Base-by-base conservation (phyloP, 106 monocot species). In the Chionographis japonica region DNA sequence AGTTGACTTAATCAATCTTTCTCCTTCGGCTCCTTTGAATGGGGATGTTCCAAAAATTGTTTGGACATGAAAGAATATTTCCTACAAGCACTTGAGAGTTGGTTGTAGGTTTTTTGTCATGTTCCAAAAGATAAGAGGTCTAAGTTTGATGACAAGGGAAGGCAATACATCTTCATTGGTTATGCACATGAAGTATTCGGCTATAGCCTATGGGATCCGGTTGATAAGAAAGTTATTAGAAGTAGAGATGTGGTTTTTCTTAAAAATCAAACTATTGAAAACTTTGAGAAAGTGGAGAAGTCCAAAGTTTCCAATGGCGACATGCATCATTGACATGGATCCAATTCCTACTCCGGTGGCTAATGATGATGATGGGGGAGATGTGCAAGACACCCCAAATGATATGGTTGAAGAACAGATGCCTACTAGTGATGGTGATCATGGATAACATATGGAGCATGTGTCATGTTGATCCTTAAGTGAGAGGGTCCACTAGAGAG, bases 91-190 rank as follows among this genome's bases (percentile, higher is more conserved):
- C n/a, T 50, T 65, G 18, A 15, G 49, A 18, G 65, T 69, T 58
- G 69, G 41, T n/a, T 69, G 38, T 58, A 56, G 18, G 35, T 37
- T 41, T 41, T 69, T 43, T 58, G 56, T 58, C 69, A 69, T 42
- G n/a, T 69, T 3, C 16, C 56, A 19, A 69, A 58, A 58, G 65
- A 27, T 16, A n/a, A n/a, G n/a, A n/a, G n/a, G n/a, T n/a, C n/a
- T n/a, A n/a, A n/a, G n/a, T n/a, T n/a, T n/a, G n/a, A n/a, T n/a
- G n/a, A n/a, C n/a, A n/a, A n/a, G n/a, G n/a, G n/a, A n/a, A n/a
- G n/a, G n/a, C n/a, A n/a, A n/a, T n/a, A n/a, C n/a, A n/a, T n/a
- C n/a, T n/a, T n/a, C n/a, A n/a, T n/a, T n/a, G n/a, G n/a, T n/a
- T 65, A 50, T 65, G 49, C 16, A 6, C 65, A 65, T 50, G 43